Conservation (phyloP, 2,329 filamentous ascomycete genomes). For the Colletotrichum neosansevieriae region DNA sequence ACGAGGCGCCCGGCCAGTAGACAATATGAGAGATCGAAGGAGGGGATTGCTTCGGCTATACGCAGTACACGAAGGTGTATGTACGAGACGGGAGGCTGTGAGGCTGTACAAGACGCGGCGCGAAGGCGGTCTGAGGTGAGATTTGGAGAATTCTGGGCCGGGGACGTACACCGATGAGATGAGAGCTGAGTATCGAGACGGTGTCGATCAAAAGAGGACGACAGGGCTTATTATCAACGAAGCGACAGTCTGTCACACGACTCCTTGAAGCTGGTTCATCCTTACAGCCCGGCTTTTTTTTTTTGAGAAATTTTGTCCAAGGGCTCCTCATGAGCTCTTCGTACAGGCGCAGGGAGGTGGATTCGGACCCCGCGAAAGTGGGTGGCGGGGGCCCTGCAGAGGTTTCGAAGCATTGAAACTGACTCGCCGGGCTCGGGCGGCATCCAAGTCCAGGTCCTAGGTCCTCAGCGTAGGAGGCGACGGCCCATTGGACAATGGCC, state of each 20-base stretch:
- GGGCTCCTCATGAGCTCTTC: constrained; percentile 24
- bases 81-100: neutral
- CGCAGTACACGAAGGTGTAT: constrained; percentile 19
- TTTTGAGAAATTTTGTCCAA: constrained; percentile 11
- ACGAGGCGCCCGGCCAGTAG: constrained; percentile 33
- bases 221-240: constrained; percentile 20
- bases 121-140: constrained; percentile 31
- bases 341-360: constrained; percentile 27
- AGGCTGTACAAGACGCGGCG: constrained; percentile 21
- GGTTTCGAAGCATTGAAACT: constrained; percentile 37
- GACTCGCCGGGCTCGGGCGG: constrained; percentile 34
- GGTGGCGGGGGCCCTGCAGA: constrained; percentile 33
- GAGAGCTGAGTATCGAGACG: neutral
- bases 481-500: constrained; percentile 34
- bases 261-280: constrained; percentile 8
- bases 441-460: constrained; percentile 15
- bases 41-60: constrained; percentile 11
- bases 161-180: constrained; percentile 4
- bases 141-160: constrained; percentile 27
- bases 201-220: constrained; percentile 16
- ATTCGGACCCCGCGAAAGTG: constrained; percentile 38
- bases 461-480: neutral
- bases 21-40: neutral
- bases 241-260: neutral
- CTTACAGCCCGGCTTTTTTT: neutral